These are phyloP conservation scores for Gossypium lobatum DNA, from an alignment of 441 rosid species.

Conservation along the genomic window DNA sequence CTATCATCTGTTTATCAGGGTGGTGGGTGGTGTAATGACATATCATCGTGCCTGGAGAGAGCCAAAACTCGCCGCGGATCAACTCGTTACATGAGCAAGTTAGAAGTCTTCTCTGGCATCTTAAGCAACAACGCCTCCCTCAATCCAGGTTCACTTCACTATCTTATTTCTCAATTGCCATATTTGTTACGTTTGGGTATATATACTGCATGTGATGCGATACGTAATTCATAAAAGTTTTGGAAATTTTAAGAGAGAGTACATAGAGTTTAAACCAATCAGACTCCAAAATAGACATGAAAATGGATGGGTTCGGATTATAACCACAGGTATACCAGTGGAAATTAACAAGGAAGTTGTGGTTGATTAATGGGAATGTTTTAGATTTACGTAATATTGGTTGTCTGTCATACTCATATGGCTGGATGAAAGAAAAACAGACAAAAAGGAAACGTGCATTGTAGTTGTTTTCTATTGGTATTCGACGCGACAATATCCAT, in stretches of 20 bases:
- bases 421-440: constrained; percentile 1
- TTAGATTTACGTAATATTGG: neutral
- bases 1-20: constrained; percentile 35
- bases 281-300: neutral
- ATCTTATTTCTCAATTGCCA: neutral
- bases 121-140: constrained; percentile 64
- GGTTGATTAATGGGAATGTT: neutral
- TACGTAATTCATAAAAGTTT: neutral
- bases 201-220: neutral
- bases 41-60: constrained; percentile 66
- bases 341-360: neutral
- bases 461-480: neutral
- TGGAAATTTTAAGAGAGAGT: neutral
- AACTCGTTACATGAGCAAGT: constrained; percentile 58
- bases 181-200: neutral
- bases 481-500: neutral
- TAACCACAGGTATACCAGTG: neutral
- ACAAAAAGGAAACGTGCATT: neutral
- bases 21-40: constrained; percentile 96
- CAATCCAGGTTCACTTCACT: constrained; percentile 59
- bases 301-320: neutral
- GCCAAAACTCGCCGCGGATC: constrained; percentile 74
- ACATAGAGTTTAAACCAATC: neutral
- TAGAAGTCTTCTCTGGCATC: constrained; percentile 72
- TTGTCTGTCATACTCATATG: neutral